phyloP scores from a whole-genome alignment of 257 asterid genomes.

The Salvia splendens region DNA sequence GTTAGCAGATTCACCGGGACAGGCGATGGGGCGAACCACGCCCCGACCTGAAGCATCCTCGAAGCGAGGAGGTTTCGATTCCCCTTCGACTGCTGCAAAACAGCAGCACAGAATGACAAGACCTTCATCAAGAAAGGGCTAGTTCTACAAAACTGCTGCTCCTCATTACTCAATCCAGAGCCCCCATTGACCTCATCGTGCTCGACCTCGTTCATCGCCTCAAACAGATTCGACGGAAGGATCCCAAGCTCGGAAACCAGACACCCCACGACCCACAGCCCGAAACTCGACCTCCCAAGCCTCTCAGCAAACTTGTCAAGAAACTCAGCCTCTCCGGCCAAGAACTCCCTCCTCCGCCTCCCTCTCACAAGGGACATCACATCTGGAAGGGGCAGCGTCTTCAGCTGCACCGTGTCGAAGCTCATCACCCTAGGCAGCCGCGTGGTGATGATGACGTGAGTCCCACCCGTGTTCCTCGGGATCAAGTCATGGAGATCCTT shows the following conservation, averaged over 20 bases:
- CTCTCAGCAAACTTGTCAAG: conserved; percentile 64
- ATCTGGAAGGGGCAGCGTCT: conserved; percentile 54
- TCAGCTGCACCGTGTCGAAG: conserved; percentile 72
- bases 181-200: conserved; percentile 42
- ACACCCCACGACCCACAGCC: conserved; percentile 65
- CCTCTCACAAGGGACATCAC: conserved; percentile 66
- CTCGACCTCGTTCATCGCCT: conserved; percentile 56
- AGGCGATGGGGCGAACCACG: conserved; percentile 83
- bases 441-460: conserved; percentile 81
- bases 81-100: conserved; percentile 51
- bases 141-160: conserved; percentile 57
- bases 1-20: conserved; percentile 60
- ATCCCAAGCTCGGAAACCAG: conserved; percentile 63
- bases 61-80: conserved; percentile 45
- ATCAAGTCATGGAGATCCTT: conserved; percentile 78
- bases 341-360: conserved; percentile 60
- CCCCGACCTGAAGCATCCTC: conserved; percentile 77
- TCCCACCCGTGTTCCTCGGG: conserved; percentile 80
- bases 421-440: conserved; percentile 62
- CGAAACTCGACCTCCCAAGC: conserved; percentile 67
- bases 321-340: conserved; percentile 52
- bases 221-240: conserved; percentile 65
- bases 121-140: conserved; percentile 63
- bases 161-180: conserved; percentile 42
- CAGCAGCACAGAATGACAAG: conserved; percentile 45